phyloP scores from a whole-genome alignment of 306 rosid genomes.

The Ormosia emarginata region DNA sequence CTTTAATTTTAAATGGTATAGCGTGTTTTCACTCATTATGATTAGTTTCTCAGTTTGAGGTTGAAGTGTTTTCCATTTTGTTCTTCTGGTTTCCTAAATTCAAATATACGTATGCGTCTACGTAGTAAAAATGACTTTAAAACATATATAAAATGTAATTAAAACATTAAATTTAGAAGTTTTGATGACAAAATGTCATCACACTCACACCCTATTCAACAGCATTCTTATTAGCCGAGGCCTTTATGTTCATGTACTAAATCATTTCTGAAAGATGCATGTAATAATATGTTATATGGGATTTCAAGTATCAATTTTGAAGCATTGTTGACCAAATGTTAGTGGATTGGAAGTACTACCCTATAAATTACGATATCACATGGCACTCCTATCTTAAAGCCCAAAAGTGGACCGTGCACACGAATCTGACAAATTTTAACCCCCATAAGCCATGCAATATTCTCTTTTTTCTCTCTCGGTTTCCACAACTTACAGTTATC shows the following conservation, averaged over 20 bases:
- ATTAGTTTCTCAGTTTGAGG: too few species aligned
- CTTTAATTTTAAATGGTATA: too few species aligned
- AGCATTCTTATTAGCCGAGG: neutral
- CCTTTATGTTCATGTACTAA: neutral
- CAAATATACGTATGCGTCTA: too few species aligned
- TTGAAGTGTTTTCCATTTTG: too few species aligned
- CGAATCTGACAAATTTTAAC: slow-evolving; percentile 53
- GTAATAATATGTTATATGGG: neutral
- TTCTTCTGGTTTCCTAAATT: too few species aligned
- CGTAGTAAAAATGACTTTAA: too few species aligned
- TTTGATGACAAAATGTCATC: neutral
- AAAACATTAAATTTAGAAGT: neutral
- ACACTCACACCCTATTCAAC: neutral
- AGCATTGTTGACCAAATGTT: slow-evolving; percentile 26
- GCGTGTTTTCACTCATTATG: too few species aligned
- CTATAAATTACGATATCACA: slow-evolving; percentile 42
- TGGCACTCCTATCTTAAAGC: slow-evolving; percentile 39
- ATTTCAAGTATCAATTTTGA: neutral
- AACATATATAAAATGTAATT: neutral
- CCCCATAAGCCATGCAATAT: slow-evolving; percentile 62
- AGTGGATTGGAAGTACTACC: slow-evolving; percentile 34
- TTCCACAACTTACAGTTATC: slow-evolving; percentile 41
- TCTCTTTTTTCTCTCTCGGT: slow-evolving; percentile 39
- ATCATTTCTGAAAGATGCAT: slow-evolving; percentile 7
- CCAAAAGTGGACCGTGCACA: slow-evolving; percentile 46